Conservation (phyloP, 768 basidiomycete species). For the Lactarius vividus region DNA sequence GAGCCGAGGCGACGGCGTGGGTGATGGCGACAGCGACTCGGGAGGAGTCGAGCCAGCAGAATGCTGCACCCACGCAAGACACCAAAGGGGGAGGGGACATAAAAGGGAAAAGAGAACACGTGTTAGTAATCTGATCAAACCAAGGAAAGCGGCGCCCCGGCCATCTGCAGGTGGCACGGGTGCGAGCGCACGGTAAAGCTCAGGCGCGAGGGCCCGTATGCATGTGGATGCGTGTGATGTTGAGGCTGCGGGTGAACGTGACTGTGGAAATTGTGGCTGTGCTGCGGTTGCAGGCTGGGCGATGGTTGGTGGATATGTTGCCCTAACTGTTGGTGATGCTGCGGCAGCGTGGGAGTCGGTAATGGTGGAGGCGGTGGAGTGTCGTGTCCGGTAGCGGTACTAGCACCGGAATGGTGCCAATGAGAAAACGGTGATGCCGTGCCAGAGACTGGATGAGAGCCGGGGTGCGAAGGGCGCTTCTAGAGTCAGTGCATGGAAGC, state of each 20-base stretch:
- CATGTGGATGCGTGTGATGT: conserved; percentile 20
- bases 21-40: conserved; percentile 18
- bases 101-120: conserved; percentile 14
- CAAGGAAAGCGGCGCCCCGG: conserved; percentile 19
- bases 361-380: conserved; percentile 27
- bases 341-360: conserved; percentile 28
- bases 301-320: conserved; percentile 20
- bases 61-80: conserved; percentile 7
- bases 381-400: conserved; percentile 6
- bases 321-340: not conserved
- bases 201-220: conserved; percentile 39
- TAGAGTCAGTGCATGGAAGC: conserved; percentile 27
- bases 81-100: not conserved
- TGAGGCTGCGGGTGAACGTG: conserved; percentile 26
- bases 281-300: conserved; percentile 6
- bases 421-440: conserved; percentile 48
- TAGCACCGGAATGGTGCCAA: conserved; percentile 31
- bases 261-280: not conserved
- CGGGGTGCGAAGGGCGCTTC: conserved; percentile 48
- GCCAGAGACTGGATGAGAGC: conserved; percentile 49
- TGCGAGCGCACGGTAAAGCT: conserved; percentile 37
- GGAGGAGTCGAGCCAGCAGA: conserved; percentile 16
- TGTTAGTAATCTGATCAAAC: conserved; percentile 10
- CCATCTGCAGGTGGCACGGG: conserved; percentile 22
- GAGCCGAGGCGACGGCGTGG: conserved; percentile 17